Evolutionary conservation across 2,329 filamentous ascomycete genomes (phyloP).

Genomic region (Zymoseptoria passerinii): DNA sequence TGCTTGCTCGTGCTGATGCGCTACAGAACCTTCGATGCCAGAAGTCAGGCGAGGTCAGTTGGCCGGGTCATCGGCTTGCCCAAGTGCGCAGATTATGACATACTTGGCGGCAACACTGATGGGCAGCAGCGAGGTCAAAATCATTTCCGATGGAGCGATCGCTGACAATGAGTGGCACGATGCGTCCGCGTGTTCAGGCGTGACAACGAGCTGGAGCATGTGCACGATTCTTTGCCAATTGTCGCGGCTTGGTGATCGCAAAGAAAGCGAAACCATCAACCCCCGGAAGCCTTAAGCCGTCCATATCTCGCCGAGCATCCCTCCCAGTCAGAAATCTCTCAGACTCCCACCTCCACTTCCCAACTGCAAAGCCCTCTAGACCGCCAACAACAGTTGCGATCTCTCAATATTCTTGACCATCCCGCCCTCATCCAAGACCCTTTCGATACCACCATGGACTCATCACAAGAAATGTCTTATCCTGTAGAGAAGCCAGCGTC

Average conservation of each 20-base stretch:
- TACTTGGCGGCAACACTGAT: not conserved
- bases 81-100: not conserved
- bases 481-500: slow-evolving; percentile 9
- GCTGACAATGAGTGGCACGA: not conserved
- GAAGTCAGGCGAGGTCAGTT: not conserved
- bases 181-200: not conserved
- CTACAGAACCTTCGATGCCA: not conserved
- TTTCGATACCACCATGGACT: not conserved
- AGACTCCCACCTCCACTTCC: not conserved
- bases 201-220: not conserved
- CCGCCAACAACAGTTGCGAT: not conserved
- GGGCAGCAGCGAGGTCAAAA: not conserved
- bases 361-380: not conserved
- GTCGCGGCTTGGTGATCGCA: not conserved
- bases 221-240: not conserved
- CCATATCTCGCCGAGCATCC: not conserved
- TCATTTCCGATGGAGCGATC: not conserved
- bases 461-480: slow-evolving; percentile 2
- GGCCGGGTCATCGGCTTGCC: not conserved
- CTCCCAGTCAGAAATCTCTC: not conserved
- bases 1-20: not conserved
- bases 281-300: not conserved
- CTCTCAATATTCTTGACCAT: slow-evolving; percentile 1
- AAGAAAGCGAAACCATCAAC: not conserved
- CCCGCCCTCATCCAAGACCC: not conserved